These are phyloP conservation scores for Panicum hallii DNA, from an alignment of 202 grass and related monocot species.

Conservation along the genomic window DNA sequence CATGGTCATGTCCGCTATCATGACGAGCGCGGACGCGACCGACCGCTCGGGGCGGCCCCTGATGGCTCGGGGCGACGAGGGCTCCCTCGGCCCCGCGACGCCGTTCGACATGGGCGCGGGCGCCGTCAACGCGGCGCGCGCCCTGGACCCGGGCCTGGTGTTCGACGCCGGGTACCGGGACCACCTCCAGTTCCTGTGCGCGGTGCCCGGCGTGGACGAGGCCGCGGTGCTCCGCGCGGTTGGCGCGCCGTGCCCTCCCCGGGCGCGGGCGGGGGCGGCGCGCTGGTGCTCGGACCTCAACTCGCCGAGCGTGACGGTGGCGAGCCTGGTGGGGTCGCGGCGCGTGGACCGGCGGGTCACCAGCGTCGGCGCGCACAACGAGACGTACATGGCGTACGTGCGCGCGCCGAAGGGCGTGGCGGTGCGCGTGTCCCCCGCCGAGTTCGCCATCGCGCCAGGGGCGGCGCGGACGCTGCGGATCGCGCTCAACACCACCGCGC, in stretches of 20 bases:
- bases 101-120: slow-evolving; percentile 95
- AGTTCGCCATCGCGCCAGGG: slow-evolving; percentile 63
- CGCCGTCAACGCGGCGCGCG: slow-evolving; percentile 70
- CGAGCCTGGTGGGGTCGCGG: slow-evolving; percentile 75
- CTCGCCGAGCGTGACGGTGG: slow-evolving; percentile 76
- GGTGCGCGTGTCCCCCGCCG: slow-evolving; percentile 60
- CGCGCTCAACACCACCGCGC: slow-evolving; percentile 58
- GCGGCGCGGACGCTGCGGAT: slow-evolving; percentile 54
- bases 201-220: slow-evolving; percentile 70
- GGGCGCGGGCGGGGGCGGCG: slow-evolving; percentile 20
- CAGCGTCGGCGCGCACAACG: slow-evolving; percentile 60
- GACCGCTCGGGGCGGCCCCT: slow-evolving; percentile 60
- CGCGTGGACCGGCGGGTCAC: slow-evolving; percentile 61
- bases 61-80: slow-evolving; percentile 42
- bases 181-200: slow-evolving; percentile 71
- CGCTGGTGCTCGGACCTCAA: slow-evolving; percentile 78
- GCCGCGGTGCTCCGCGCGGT: slow-evolving; percentile 56
- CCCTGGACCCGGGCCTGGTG: slow-evolving; percentile 79
- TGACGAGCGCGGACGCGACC: slow-evolving; percentile 68
- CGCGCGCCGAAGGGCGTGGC: slow-evolving; percentile 62
- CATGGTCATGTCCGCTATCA: slow-evolving; percentile 75
- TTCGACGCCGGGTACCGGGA: slow-evolving; percentile 64
- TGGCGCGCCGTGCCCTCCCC: slow-evolving; percentile 54
- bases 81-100: slow-evolving; percentile 46
- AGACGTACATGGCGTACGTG: slow-evolving; percentile 70